A percentile compares a stretch with the other conserved stretches of the same genome.
Evolutionary conservation across 768 basidiomycete genomes (phyloP).

Genomic region (Psilocybe cubensis): DNA sequence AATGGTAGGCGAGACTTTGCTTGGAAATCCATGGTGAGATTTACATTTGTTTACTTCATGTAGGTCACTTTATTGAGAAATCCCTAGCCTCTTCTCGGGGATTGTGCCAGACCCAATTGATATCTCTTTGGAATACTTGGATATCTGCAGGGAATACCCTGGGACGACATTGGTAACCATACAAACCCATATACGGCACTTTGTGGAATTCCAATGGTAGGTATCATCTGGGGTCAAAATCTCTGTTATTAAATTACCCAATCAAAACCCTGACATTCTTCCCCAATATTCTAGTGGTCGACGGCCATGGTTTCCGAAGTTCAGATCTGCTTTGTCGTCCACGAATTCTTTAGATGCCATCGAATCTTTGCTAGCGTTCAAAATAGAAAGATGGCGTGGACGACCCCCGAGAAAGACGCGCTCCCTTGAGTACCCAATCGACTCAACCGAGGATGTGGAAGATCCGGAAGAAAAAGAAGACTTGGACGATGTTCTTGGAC

Average conservation of each 20-base stretch:
- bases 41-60: neutral
- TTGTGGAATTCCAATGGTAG: conserved; percentile 72
- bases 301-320: conserved; percentile 59
- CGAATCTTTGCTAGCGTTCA: conserved; percentile 43
- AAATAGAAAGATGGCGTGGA: conserved; percentile 56
- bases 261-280: neutral
- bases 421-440: conserved; percentile 17
- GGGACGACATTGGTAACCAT: conserved; percentile 53
- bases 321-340: conserved; percentile 46
- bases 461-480: conserved; percentile 9
- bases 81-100: conserved; percentile 56
- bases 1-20: conserved; percentile 82
- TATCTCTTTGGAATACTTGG: conserved; percentile 73
- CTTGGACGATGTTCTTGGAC: conserved; percentile 1
- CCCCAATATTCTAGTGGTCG: conserved; percentile 35
- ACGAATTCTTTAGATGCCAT: conserved; percentile 51
- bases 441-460: conserved; percentile 12
- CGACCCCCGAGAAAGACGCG: conserved; percentile 29
- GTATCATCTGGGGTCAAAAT: conserved; percentile 18
- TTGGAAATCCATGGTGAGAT: conserved; percentile 73
- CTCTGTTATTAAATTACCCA: neutral
- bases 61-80: neutral
- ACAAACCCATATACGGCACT: conserved; percentile 68
- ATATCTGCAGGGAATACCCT: conserved; percentile 56
- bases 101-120: conserved; percentile 63